These are phyloP conservation scores for Luvunga scandens DNA, from an alignment of 345 rosid genomes.

Conservation along the genomic window DNA sequence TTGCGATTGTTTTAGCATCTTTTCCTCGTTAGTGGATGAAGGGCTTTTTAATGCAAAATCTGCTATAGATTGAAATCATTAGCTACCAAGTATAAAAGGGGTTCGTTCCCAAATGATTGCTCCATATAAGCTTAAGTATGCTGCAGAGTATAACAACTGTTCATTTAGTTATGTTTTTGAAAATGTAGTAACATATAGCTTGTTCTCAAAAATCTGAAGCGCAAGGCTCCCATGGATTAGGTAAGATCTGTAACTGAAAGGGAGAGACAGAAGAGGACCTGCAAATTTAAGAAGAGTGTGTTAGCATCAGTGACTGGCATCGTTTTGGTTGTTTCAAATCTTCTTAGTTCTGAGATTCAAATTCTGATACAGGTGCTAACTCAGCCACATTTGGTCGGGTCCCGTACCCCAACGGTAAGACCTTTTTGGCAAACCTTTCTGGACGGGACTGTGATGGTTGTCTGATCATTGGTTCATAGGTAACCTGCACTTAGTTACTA, in stretches of 20 bases:
- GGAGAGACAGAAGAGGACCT: not conserved
- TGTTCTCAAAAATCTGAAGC: too few relatives aligned
- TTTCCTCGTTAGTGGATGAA: too few relatives aligned
- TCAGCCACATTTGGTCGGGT: constrained; percentile 13
- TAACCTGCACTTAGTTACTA: not conserved
- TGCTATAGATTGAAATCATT: too few relatives aligned
- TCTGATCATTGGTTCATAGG: constrained; percentile 27
- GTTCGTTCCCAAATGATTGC: too few relatives aligned
- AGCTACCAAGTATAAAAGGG: too few relatives aligned
- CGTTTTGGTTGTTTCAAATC: not conserved
- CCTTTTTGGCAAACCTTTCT: constrained; percentile 15
- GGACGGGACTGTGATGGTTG: constrained; percentile 27
- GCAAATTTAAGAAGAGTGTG: not conserved
- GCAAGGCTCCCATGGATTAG: not conserved
- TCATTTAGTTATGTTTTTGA: too few relatives aligned
- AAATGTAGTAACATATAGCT: too few relatives aligned
- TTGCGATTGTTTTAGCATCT: too few relatives aligned
- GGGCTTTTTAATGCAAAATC: too few relatives aligned
- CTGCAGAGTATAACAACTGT: too few relatives aligned
- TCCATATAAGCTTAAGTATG: too few relatives aligned
- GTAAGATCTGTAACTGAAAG: not conserved
- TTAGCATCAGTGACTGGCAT: not conserved
- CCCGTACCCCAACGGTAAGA: constrained; percentile 16
- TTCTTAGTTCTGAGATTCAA: constrained; percentile 18
- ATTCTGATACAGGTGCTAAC: constrained; percentile 25